Percentiles rank a stretch among this genome's conserved stretches.
Evolutionary conservation across 257 asterid genomes (phyloP).

Genomic region (Fraxinus cuspidata): DNA sequence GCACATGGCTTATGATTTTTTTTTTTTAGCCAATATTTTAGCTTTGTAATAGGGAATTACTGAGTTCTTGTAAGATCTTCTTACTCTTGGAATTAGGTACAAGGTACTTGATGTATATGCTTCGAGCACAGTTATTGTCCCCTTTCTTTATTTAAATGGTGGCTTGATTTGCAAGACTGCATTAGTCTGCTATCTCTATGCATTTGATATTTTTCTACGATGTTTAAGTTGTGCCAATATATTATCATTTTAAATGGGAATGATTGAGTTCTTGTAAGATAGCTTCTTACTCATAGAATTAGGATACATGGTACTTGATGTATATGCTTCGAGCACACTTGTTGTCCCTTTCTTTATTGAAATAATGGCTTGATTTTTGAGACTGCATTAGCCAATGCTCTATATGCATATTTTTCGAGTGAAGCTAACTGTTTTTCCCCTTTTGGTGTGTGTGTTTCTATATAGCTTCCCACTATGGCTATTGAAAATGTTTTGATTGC

Average conservation of each 20-base stretch:
- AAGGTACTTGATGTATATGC: neutral
- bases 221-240: neutral
- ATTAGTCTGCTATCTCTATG: neutral
- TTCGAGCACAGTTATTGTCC: neutral
- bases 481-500: conserved; percentile 87
- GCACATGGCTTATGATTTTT: neutral
- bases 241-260: conserved; percentile 12
- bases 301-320: too few relatives aligned
- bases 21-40: neutral
- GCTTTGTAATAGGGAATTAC: conserved; percentile 5
- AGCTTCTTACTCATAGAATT: too few relatives aligned
- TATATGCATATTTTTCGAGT: conserved; percentile 6
- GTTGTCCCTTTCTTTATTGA: too few relatives aligned
- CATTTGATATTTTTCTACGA: neutral
- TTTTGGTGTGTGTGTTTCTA: conserved; percentile 1
- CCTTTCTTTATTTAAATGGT: neutral
- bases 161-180: neutral
- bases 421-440: conserved; percentile 16
- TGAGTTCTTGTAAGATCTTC: conserved; percentile 9
- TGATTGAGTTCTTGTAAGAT: conserved; percentile 5
- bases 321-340: too few relatives aligned
- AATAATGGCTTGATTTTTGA: too few relatives aligned
- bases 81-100: neutral
- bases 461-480: conserved; percentile 95
- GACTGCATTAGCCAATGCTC: neutral